Conservation (phyloP, 768 basidiomycete species). For the Mycena epipterygia region DNA sequence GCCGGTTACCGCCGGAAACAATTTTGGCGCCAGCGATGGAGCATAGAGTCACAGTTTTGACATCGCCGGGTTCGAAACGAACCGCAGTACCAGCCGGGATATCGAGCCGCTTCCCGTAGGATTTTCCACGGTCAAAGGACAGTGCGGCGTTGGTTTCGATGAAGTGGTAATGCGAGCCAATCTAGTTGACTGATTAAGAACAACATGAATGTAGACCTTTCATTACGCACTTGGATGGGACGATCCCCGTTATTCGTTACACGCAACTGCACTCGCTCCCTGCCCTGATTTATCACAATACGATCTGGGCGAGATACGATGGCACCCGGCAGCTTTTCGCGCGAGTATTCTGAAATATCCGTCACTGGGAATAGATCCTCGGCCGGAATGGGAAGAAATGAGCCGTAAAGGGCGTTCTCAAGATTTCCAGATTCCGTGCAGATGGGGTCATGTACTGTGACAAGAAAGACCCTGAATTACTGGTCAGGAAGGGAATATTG, state of each 20-base stretch:
- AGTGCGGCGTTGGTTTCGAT: conserved; percentile 88
- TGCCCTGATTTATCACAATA: conserved; percentile 83
- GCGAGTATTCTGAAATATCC: conserved; percentile 62
- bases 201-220: conserved; percentile 9
- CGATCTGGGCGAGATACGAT: conserved; percentile 74
- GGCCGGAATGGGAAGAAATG: conserved; percentile 88
- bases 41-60: conserved; percentile 86
- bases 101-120: conserved; percentile 90
- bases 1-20: conserved; percentile 84
- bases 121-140: conserved; percentile 83
- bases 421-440: conserved; percentile 87
- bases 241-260: conserved; percentile 95
- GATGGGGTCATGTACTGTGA: conserved; percentile 96
- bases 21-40: conserved; percentile 78
- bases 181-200: conserved; percentile 55
- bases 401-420: conserved; percentile 90
- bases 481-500: conserved; percentile 8
- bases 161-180: conserved; percentile 97
- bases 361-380: conserved; percentile 72
- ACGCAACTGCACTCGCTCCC: conserved; percentile 75
- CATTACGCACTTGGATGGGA: conserved; percentile 82
- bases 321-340: conserved; percentile 78
- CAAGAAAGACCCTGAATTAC: conserved; percentile 84
- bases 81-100: conserved; percentile 96
- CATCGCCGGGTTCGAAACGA: conserved; percentile 95